Conservation (phyloP, 352 stramenopile species). For the Phytophthora cryptogea region DNA sequence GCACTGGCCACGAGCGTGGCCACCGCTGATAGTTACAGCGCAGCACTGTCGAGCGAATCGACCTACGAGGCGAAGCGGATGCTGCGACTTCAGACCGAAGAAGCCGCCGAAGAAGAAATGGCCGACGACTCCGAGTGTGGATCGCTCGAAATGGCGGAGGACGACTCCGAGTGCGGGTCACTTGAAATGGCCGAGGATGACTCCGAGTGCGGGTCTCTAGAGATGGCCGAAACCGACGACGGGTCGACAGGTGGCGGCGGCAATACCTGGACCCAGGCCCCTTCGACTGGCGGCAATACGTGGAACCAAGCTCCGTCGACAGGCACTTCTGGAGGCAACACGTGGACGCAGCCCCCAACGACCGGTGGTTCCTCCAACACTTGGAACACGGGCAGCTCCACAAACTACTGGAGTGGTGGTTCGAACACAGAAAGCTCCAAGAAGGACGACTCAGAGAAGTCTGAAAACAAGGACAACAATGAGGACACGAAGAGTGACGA, state of each 20-base stretch:
- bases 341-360: constrained; percentile 7
- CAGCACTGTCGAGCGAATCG: constrained; percentile 9
- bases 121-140: constrained; percentile 33
- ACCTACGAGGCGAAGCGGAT: constrained; percentile 30
- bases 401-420: not conserved
- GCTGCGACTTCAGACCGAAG: constrained; percentile 19
- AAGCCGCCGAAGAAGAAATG: constrained; percentile 29
- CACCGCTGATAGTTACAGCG: constrained; percentile 29
- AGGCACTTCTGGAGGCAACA: constrained; percentile 3
- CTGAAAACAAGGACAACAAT: constrained; percentile 1
- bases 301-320: not conserved
- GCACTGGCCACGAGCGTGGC: constrained; percentile 11
- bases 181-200: constrained; percentile 21
- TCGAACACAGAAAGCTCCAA: constrained; percentile 1
- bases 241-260: not conserved
- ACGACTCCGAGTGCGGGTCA: constrained; percentile 23
- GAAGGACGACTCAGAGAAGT: not conserved
- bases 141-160: constrained; percentile 25
- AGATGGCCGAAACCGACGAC: constrained; percentile 19
- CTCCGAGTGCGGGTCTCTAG: constrained; percentile 25
- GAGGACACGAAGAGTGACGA: not conserved
- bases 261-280: not conserved
- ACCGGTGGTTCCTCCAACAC: not conserved
- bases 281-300: not conserved
- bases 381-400: not conserved